phyloP scores from a whole-genome alignment of 352 stramenopile genomes.

The Globisporangium ultimum region DNA sequence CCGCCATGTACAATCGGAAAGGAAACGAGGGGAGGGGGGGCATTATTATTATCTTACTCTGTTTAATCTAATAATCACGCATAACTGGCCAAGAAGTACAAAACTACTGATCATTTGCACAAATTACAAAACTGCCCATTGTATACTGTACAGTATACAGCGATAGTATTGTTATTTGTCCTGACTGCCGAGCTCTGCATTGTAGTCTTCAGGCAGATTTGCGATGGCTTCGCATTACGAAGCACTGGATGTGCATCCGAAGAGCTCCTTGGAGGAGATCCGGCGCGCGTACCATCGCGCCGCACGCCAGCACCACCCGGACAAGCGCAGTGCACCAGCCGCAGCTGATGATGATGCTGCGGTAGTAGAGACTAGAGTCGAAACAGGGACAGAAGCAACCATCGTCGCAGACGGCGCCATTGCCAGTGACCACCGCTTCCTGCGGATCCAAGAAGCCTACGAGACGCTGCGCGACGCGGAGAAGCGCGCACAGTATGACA shows the following conservation, averaged over 20 bases:
- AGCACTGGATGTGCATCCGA: conserved; percentile 35
- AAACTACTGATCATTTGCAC: too few relatives aligned
- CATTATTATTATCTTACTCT: too few relatives aligned
- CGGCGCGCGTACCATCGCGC: conserved; percentile 70
- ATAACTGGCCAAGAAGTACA: too few relatives aligned
- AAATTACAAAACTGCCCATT: too few relatives aligned
- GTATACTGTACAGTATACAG: too few relatives aligned
- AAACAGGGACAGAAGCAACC: not conserved
- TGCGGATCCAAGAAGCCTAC: conserved; percentile 64
- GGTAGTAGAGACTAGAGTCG: too few relatives aligned
- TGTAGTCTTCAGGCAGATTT: too few relatives aligned
- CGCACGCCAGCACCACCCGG: conserved; percentile 53
- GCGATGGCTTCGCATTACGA: conserved; percentile 41
- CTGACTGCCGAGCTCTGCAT: too few relatives aligned
- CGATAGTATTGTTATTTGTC: too few relatives aligned
- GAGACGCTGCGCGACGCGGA: conserved; percentile 52
- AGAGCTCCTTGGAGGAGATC: conserved; percentile 57
- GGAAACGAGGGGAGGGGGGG: too few relatives aligned
- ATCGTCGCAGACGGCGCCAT: conserved; percentile 15
- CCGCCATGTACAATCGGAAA: too few relatives aligned
- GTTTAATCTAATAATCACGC: too few relatives aligned
- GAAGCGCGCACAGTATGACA: conserved; percentile 50
- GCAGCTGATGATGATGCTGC: not conserved
- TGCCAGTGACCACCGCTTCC: conserved; percentile 20
- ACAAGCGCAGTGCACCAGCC: conserved; percentile 35